Conservation (phyloP, 805 yeast species). For the Yarrowia sp. region DNA sequence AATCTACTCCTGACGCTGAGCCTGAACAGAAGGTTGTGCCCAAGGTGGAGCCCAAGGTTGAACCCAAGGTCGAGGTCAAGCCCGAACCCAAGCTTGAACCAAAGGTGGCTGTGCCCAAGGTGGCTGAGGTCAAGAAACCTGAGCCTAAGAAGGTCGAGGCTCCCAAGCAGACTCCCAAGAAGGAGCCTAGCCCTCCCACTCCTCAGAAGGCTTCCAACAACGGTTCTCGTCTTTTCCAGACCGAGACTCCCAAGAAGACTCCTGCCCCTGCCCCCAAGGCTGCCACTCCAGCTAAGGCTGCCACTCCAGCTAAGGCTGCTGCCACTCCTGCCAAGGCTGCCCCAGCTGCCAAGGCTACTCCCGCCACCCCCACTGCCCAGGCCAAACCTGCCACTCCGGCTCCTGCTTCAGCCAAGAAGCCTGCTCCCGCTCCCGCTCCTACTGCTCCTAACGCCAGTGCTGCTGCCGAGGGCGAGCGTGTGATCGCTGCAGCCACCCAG, state of each 20-base stretch:
- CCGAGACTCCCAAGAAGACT: not conserved
- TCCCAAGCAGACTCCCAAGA: too few species aligned
- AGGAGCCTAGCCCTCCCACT: not conserved
- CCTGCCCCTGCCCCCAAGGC: not conserved
- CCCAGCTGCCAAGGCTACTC: not conserved
- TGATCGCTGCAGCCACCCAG: constrained; percentile 1
- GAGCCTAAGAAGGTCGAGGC: too few species aligned
- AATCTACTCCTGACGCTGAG: constrained; percentile 15
- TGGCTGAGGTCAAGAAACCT: not conserved
- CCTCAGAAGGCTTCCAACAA: not conserved
- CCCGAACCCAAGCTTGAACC: not conserved
- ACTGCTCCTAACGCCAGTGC: not conserved
- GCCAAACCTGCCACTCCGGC: not conserved
- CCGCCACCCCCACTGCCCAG: not conserved
- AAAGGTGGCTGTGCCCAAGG: not conserved
- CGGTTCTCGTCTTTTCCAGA: not conserved
- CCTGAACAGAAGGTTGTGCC: not conserved
- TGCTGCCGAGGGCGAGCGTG: constrained; percentile 6
- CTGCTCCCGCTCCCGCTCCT: not conserved
- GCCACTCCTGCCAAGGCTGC: not conserved
- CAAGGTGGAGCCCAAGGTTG: not conserved
- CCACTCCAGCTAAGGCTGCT: not conserved
- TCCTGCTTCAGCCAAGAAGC: not conserved
- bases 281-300: not conserved
- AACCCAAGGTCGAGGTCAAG: not conserved